A percentile compares a stretch with the other conserved stretches of the same genome.
phyloP scores from a whole-genome alignment of 352 stramenopile genomes.

The Peronosclerospora sorghi region DNA sequence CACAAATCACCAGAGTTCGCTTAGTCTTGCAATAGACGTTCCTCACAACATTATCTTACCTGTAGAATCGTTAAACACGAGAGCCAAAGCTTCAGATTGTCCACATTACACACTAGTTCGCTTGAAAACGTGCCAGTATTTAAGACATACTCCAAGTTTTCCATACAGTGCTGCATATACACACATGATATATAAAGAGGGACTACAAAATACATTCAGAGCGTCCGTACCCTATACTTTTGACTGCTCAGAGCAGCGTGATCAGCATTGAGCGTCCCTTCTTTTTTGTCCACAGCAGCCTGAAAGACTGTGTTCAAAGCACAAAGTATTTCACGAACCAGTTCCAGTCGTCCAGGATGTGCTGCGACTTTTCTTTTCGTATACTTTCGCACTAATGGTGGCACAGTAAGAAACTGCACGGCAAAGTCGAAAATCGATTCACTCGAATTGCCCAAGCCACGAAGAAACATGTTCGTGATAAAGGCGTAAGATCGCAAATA shows the following conservation, averaged over 20 bases:
- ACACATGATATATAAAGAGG: not conserved
- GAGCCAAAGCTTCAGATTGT: slow-evolving; percentile 67
- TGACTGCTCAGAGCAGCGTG: slow-evolving; percentile 67
- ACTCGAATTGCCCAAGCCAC: slow-evolving; percentile 67
- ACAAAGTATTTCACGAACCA: slow-evolving; percentile 53
- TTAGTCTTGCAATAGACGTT: slow-evolving; percentile 5
- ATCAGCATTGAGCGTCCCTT: slow-evolving; percentile 46
- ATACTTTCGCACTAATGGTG: slow-evolving; percentile 71
- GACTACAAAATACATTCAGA: not conserved
- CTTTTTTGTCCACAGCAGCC: slow-evolving; percentile 35
- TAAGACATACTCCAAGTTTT: slow-evolving; percentile 83
- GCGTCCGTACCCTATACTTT: slow-evolving; percentile 72
- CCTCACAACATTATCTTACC: too few relatives aligned
- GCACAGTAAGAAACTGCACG: slow-evolving; percentile 78
- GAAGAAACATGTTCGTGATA: slow-evolving; percentile 71
- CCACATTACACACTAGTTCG: slow-evolving; percentile 61
- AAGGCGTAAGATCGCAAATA: slow-evolving; percentile 58
- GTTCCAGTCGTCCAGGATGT: slow-evolving; percentile 38
- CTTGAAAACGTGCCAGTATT: slow-evolving; percentile 66
- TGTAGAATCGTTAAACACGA: slow-evolving; percentile 55
- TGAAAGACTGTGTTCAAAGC: slow-evolving; percentile 55
- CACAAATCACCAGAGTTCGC: not conserved
- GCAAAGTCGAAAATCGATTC: slow-evolving; percentile 86
- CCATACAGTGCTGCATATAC: slow-evolving; percentile 58
- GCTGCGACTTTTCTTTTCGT: too few relatives aligned